These are phyloP conservation scores for Ramularia endophylla DNA, from an alignment of 2,329 filamentous ascomycete genomes.

Conservation along the genomic window DNA sequence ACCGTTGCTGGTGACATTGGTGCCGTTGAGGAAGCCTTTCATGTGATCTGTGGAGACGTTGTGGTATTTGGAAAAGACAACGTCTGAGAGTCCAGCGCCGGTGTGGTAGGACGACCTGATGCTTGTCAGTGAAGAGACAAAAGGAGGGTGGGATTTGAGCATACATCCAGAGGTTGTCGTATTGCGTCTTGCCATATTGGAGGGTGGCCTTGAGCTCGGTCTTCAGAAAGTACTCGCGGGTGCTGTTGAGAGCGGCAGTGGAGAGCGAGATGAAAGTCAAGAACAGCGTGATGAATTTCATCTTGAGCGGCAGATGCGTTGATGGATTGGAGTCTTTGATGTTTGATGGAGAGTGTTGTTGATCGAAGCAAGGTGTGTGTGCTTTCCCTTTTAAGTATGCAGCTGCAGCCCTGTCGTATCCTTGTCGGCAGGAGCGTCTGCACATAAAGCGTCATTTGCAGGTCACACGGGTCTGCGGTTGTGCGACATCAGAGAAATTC, in stretches of 20 bases:
- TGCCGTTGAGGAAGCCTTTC: slow-evolving; percentile 24
- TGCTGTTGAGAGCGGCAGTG: slow-evolving; percentile 22
- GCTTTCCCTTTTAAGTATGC: too few relatives aligned
- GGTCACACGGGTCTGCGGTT: too few relatives aligned
- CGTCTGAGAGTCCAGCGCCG: slow-evolving; percentile 27
- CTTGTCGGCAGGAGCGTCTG: too few relatives aligned
- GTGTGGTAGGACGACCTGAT: slow-evolving; percentile 21
- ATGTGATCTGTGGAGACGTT: slow-evolving; percentile 9
- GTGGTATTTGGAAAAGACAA: slow-evolving; percentile 15
- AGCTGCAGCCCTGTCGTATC: too few relatives aligned
- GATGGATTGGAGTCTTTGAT: background rate
- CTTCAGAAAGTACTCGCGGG: slow-evolving; percentile 25
- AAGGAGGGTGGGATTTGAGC: background rate
- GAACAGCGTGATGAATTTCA: slow-evolving; percentile 15
- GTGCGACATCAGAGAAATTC: too few relatives aligned
- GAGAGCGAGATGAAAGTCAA: slow-evolving; percentile 15
- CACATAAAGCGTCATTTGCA: too few relatives aligned
- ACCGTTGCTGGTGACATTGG: slow-evolving; percentile 20
- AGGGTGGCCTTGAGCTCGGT: slow-evolving; percentile 23
- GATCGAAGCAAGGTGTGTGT: too few relatives aligned
- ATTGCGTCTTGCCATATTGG: slow-evolving; percentile 14
- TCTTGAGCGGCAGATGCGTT: slow-evolving; percentile 5
- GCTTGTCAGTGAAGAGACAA: background rate
- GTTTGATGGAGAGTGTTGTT: too few relatives aligned
- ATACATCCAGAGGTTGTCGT: slow-evolving; percentile 26